Evolutionary conservation across 1,139 yeast genomes (phyloP).

Genomic region (Pichia sp.): DNA sequence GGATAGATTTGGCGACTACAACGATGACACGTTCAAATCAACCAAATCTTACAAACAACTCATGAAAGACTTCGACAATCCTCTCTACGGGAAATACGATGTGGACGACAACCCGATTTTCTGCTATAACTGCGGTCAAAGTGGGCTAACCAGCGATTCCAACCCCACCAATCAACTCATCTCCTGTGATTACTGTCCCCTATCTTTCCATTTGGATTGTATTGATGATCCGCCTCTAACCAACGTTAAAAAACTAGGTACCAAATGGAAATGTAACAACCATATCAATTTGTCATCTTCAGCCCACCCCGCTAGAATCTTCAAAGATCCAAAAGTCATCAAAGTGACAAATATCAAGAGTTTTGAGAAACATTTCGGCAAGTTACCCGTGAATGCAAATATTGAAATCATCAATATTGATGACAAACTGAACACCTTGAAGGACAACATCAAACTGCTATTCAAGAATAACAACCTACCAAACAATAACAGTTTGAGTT

Average conservation of each 20-base stretch:
- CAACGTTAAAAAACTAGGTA: conserved; percentile 68
- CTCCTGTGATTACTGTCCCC: conserved; percentile 78
- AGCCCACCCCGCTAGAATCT: conserved; percentile 39
- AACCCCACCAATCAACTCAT: conserved; percentile 36
- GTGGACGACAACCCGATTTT: conserved; percentile 56
- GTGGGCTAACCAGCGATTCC: conserved; percentile 39
- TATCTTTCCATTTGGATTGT: conserved; percentile 93
- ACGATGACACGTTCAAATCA: conserved; percentile 53
- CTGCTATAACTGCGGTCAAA: conserved; percentile 71
- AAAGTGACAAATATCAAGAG: conserved; percentile 57
- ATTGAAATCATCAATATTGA: conserved; percentile 45
- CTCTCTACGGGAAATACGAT: conserved; percentile 53
- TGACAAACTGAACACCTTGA: conserved; percentile 25
- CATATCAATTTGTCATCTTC: conserved; percentile 61
- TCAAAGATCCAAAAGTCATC: conserved; percentile 47
- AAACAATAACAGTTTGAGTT: conserved; percentile 36
- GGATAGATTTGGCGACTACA: conserved; percentile 66
- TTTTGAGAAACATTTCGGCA: conserved; percentile 26
- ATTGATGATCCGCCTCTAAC: conserved; percentile 62
- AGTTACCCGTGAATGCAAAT: conserved; percentile 52
- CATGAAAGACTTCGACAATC: conserved; percentile 47
- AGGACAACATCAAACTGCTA: conserved; percentile 30
- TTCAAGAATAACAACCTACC: conserved; percentile 37
- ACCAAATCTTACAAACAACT: conserved; percentile 37
- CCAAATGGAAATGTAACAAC: conserved; percentile 91